These are phyloP conservation scores for Emmonsia crescens DNA, from an alignment of 2,329 filamentous ascomycete genomes.

Conservation along the genomic window DNA sequence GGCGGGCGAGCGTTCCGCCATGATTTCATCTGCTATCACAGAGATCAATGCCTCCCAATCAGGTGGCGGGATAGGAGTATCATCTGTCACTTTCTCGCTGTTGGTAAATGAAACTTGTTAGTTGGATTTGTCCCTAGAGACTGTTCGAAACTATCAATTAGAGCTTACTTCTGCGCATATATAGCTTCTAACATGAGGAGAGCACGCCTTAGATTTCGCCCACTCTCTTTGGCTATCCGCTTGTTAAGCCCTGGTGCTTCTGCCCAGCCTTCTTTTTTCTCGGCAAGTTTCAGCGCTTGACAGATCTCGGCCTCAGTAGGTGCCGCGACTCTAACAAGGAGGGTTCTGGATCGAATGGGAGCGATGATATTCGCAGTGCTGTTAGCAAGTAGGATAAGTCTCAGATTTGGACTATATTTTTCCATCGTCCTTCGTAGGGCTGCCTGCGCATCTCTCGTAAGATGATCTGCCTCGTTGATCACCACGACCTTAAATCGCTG, in stretches of 20 bases:
- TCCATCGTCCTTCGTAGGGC: constrained; percentile 95
- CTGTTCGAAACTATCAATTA: not conserved
- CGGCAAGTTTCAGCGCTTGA: constrained; percentile 55
- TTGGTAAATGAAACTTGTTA: not conserved
- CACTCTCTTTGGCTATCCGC: constrained; percentile 81
- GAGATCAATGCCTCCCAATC: constrained; percentile 93
- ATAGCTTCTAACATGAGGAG: constrained; percentile 96
- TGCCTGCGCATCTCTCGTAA: constrained; percentile 89
- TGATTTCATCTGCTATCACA: constrained; percentile 84
- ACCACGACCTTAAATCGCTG: constrained; percentile 98
- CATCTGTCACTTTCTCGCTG: constrained; percentile 82
- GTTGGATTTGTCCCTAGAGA: constrained; percentile 4
- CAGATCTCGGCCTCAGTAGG: constrained; percentile 80
- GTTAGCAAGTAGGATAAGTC: constrained; percentile 85
- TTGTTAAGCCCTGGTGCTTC: constrained; percentile 63
- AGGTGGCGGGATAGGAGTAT: constrained; percentile 80
- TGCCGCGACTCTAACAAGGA: constrained; percentile 84
- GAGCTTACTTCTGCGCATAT: constrained; percentile 78
- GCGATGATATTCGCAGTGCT: constrained; percentile 98
- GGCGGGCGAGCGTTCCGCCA: constrained; percentile 83
- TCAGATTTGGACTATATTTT: constrained; percentile 92
- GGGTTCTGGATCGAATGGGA: constrained; percentile 84
- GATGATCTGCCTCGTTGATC: constrained; percentile 95
- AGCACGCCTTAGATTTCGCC: constrained; percentile 78
- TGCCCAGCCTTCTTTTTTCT: constrained; percentile 76